These are phyloP conservation scores for Penicillium subrubescens DNA, from an alignment of 495 filamentous ascomycete genomes.

Conservation along the genomic window DNA sequence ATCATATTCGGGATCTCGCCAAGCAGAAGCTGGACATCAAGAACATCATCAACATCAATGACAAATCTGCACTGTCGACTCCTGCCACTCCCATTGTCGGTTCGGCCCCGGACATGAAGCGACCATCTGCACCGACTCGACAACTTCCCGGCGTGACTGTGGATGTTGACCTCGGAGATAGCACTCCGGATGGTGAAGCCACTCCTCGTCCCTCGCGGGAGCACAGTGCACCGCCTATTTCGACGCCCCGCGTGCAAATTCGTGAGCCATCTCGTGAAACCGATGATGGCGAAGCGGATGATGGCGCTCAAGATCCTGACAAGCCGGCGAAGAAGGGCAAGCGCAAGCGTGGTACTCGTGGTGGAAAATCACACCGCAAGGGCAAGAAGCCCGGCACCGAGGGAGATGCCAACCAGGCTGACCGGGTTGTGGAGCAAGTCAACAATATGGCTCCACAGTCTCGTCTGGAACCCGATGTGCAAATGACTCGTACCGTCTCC, in stretches of 20 bases:
- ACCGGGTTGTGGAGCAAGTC: constrained; percentile 46
- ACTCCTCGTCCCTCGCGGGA: constrained; percentile 32
- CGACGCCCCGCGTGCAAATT: constrained; percentile 42
- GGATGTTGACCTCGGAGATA: constrained; percentile 33
- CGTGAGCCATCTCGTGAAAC: constrained; percentile 45
- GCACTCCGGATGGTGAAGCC: constrained; percentile 24
- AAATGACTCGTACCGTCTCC: constrained; percentile 40
- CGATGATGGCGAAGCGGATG: constrained; percentile 44
- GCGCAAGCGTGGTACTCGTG: constrained; percentile 73
- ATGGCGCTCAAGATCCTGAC: constrained; percentile 42
- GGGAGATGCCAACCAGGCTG: constrained; percentile 43
- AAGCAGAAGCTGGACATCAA: constrained; percentile 56
- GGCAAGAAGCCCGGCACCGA: constrained; percentile 51
- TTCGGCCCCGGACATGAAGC: constrained; percentile 30
- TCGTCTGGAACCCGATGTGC: constrained; percentile 59
- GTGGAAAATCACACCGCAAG: constrained; percentile 75
- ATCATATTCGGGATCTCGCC: constrained; percentile 49
- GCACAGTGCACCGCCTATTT: constrained; percentile 19
- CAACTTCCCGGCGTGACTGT: constrained; percentile 37
- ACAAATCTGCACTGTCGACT: constrained; percentile 43
- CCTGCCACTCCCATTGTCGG: constrained; percentile 46
- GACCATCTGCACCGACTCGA: constrained; percentile 25
- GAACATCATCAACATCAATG: constrained; percentile 51
- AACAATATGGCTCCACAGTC: constrained; percentile 42
- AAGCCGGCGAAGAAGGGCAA: constrained; percentile 70